phyloP scores from a whole-genome alignment of 495 filamentous ascomycete genomes.

The Penicillium verhagenii region DNA sequence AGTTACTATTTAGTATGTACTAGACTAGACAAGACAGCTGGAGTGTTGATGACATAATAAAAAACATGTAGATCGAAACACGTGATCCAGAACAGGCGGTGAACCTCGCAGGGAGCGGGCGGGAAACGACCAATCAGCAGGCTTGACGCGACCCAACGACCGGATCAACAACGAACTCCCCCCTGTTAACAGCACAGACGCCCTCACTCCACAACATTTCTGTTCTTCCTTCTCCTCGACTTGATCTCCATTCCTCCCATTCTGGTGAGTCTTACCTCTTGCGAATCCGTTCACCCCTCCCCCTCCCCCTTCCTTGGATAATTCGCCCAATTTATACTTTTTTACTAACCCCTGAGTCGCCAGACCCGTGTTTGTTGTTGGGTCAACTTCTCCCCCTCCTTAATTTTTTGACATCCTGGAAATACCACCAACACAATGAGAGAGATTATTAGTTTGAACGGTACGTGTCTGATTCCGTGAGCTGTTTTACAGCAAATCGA shows the following conservation, averaged over 20 bases:
- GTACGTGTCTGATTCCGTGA: constrained; percentile 51
- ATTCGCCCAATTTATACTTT: background rate
- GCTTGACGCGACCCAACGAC: constrained; percentile 41
- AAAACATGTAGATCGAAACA: background rate
- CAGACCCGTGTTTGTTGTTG: constrained; percentile 35
- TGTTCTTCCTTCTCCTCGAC: constrained; percentile 21
- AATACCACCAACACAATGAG: constrained; percentile 69
- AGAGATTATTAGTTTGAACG: constrained; percentile 99
- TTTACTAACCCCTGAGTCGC: constrained; percentile 27
- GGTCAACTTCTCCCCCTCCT: constrained; percentile 31
- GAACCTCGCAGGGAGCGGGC: constrained; percentile 18
- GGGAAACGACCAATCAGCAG: constrained; percentile 32
- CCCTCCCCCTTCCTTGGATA: constrained; percentile 21
- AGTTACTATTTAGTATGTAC: too few species aligned
- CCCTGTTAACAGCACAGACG: constrained; percentile 31
- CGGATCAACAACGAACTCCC: constrained; percentile 40
- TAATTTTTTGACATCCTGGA: constrained; percentile 36
- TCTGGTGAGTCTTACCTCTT: constrained; percentile 24
- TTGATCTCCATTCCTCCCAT: constrained; percentile 32
- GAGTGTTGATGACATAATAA: background rate
- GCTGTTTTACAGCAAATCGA: background rate
- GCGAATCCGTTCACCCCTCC: constrained; percentile 12
- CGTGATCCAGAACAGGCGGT: constrained; percentile 22
- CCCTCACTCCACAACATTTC: constrained; percentile 33
- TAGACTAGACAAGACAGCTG: too few species aligned